These are phyloP conservation scores for Penicillium sp. DNA, from an alignment of 2,329 filamentous ascomycete species.

Conservation along the genomic window DNA sequence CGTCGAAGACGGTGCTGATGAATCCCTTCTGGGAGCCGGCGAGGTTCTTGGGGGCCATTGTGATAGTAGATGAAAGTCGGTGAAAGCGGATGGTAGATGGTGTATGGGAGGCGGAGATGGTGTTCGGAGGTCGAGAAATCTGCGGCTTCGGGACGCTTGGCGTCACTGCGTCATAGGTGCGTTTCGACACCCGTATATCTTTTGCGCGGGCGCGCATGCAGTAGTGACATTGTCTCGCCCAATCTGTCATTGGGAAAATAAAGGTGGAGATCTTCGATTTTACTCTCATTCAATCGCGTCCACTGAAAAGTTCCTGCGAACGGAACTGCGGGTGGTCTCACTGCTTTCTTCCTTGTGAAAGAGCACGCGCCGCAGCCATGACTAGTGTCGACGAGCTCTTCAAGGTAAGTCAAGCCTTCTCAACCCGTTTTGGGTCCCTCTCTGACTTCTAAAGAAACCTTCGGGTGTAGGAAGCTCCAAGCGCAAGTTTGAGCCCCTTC, in stretches of 20 bases:
- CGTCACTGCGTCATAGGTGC: constrained; percentile 31
- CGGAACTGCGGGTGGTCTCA: not conserved
- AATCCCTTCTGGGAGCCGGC: constrained; percentile 50
- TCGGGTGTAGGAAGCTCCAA: constrained; percentile 50
- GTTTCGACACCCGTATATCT: constrained; percentile 16
- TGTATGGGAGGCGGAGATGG: constrained; percentile 6
- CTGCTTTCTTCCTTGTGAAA: not conserved
- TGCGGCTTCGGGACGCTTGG: constrained; percentile 25
- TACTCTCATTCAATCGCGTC: not conserved
- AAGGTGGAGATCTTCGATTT: not conserved
- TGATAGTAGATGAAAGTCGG: constrained; percentile 15
- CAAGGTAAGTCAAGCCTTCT: constrained; percentile 40
- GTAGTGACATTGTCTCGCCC: not conserved
- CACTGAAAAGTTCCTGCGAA: not conserved
- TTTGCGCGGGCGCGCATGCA: constrained; percentile 19
- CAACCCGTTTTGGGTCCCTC: not conserved
- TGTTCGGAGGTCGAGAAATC: constrained; percentile 32
- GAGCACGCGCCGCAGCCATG: constrained; percentile 43
- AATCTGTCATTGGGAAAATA: not conserved
- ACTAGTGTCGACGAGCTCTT: constrained; percentile 64
- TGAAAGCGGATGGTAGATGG: constrained; percentile 3
- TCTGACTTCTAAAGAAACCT: constrained; percentile 46
- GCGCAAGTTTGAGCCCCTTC: constrained; percentile 59
- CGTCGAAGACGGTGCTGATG: constrained; percentile 60
- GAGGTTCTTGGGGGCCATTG: constrained; percentile 65